Conservation (phyloP, 495 filamentous ascomycete genomes). For the Neurospora sp. region DNA sequence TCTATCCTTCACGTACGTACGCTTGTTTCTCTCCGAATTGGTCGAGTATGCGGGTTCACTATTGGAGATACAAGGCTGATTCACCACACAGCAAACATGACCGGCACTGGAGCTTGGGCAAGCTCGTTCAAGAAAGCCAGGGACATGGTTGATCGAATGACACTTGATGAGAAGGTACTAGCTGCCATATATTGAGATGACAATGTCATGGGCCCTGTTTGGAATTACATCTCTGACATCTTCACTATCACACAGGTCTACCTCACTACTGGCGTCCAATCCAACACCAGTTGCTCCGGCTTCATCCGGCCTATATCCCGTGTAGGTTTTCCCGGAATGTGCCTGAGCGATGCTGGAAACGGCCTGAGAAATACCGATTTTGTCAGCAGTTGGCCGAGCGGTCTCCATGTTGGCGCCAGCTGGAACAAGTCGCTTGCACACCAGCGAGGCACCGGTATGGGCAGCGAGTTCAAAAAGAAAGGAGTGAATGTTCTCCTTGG, state of each 20-base stretch:
- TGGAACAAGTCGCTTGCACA: conserved; percentile 48
- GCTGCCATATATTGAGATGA: conserved; percentile 20
- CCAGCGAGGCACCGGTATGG: conserved; percentile 42
- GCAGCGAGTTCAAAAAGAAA: conserved; percentile 47
- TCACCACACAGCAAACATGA: conserved; percentile 41
- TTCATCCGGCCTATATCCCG: conserved; percentile 41
- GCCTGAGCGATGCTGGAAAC: conserved; percentile 53
- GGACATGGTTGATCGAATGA: conserved; percentile 45
- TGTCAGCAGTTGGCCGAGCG: conserved; percentile 47
- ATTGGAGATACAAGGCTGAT: background rate
- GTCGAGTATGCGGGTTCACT: too few species aligned
- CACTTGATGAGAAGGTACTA: conserved; percentile 51
- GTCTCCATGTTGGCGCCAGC: conserved; percentile 47
- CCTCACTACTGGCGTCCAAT: conserved; percentile 39
- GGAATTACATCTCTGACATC: too few species aligned
- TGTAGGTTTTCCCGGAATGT: conserved; percentile 52
- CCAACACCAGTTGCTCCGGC: conserved; percentile 43
- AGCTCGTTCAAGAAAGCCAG: conserved; percentile 42
- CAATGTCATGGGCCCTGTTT: background rate
- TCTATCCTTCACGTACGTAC: conserved; percentile 46
- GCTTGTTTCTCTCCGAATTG: background rate
- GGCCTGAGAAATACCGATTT: conserved; percentile 51
- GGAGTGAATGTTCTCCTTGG: conserved; percentile 59
- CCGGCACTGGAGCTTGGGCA: conserved; percentile 34
- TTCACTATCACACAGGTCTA: conserved; percentile 35